phyloP scores from a whole-genome alignment of 1,139 yeast species.

The Lodderomyces orthopsilosis region DNA sequence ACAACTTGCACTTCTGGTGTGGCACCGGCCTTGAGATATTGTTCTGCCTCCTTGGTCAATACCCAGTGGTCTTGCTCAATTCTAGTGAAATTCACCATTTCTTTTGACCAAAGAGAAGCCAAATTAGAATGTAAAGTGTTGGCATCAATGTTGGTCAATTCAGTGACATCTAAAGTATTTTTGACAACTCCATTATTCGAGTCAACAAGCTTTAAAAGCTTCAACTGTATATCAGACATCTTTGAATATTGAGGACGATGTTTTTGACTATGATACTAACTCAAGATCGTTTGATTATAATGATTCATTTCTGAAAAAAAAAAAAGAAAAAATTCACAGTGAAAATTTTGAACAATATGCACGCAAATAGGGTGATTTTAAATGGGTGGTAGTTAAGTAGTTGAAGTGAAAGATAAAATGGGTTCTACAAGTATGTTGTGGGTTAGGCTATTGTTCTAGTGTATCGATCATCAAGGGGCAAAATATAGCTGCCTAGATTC shows the following conservation, averaged over 20 bases:
- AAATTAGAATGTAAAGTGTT: slow-evolving; percentile 64
- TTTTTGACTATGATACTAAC: not conserved
- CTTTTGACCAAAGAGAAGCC: slow-evolving; percentile 81
- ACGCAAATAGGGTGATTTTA: not conserved
- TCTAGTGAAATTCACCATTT: slow-evolving; percentile 73
- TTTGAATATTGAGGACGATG: not conserved
- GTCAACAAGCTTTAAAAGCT: slow-evolving; percentile 60
- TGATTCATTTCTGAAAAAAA: slow-evolving; percentile 1
- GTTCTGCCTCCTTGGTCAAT: slow-evolving; percentile 79
- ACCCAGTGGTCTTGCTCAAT: slow-evolving; percentile 76
- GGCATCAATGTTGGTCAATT: slow-evolving; percentile 36
- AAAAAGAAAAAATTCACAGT: slow-evolving; percentile 1
- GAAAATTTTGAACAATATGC: not conserved
- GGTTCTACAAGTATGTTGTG: no score
- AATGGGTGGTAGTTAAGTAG: not conserved
- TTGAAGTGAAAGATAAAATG: not conserved
- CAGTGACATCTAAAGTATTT: slow-evolving; percentile 62
- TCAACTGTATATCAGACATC: slow-evolving; percentile 6
- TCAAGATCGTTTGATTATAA: not conserved
- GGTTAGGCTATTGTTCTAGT: no score
- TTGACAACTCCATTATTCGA: slow-evolving; percentile 52
- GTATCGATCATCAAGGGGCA: no score
- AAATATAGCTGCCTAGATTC: no score
- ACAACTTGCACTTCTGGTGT: slow-evolving; percentile 87
- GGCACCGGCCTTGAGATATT: slow-evolving; percentile 66